Base-by-base conservation (phyloP, 345 rosid genomes). In the Leavenworthia alabamica region DNA sequence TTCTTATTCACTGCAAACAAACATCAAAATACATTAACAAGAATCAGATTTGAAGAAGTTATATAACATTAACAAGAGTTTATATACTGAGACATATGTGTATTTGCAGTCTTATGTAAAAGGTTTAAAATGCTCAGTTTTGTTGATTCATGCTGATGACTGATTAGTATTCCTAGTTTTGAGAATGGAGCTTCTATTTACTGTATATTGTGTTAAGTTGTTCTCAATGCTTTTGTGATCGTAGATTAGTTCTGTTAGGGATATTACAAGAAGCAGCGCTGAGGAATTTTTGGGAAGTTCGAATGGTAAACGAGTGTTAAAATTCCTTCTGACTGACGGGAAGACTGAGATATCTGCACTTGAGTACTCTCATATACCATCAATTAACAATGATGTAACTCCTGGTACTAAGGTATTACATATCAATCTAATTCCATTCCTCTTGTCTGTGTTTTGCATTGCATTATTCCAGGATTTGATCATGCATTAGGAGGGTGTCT, bases 341-440 rank as follows among this genome's bases (percentile, higher is more conserved):
- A 78, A 77, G 49, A 65, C 36, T 1, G 93, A 92, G 73, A 77
- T 89, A 43, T 78, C 80, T 5, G 93, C 95, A 4, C 64, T 89
- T 1, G 98, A 92, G 80, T 86, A 73, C 71, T 58, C 75, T 71
- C 90, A 77, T 56, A 56, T 83, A 20, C 80, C 86, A 3, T 60
- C 83, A 7, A 64, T 92, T 66, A 69, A 73, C 7, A 75, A 50
- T 28, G 86, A 86, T 75, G 75, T 85, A 48, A 79, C 79, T 78
- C 95, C 96, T 40, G 88, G 98, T 60, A 73, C 90, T 52, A 92
- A 92, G 96, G 98, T 91, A 79, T 60, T 51, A 6, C 58, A 36
- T 17, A 2, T 42, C 53, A 50, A 6, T 15, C 53, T 50, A 22
- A 12, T 20, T 41, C 2, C 7, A 10, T 66, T 16, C 40, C 33